These are phyloP conservation scores for Chloropicon primus DNA, from an alignment of 139 green algal genomes.

Conservation along the genomic window DNA sequence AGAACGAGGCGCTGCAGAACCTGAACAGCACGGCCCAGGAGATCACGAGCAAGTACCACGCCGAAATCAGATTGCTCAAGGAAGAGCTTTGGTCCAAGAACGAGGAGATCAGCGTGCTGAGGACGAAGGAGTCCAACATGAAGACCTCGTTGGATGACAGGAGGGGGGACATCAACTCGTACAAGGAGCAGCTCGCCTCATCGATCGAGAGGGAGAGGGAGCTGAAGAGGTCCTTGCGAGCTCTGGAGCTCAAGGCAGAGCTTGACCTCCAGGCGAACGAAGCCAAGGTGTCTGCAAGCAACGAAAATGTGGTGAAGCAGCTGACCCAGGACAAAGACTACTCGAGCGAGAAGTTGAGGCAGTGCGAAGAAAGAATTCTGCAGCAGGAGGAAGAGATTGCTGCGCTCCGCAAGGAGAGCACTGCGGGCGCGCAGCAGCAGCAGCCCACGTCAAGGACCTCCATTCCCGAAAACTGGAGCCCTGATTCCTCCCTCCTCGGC, in stretches of 20 bases:
- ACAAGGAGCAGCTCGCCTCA: neutral
- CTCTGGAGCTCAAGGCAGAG: neutral
- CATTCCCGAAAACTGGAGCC: no score
- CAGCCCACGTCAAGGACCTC: no score
- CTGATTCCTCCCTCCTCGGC: neutral
- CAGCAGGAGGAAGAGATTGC: neutral
- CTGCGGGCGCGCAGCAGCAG: no score
- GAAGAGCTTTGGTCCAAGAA: neutral
- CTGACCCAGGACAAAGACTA: neutral
- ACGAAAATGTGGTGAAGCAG: neutral
- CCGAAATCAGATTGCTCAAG: neutral
- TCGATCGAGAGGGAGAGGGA: neutral
- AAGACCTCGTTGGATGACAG: neutral
- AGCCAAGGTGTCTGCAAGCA: neutral
- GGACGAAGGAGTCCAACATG: neutral
- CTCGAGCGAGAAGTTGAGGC: neutral
- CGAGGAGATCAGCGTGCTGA: neutral
- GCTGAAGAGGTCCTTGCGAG: neutral
- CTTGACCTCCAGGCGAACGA: neutral
- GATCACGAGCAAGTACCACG: neutral
- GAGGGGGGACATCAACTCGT: neutral
- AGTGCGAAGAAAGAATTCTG: neutral
- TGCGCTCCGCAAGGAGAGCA: no score
- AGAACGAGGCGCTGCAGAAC: neutral
- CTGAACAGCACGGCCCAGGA: neutral